Evolutionary conservation across 1,284 basidiomycete genomes (phyloP).

Genomic region (Cutaneotrichosporon mucoides): DNA sequence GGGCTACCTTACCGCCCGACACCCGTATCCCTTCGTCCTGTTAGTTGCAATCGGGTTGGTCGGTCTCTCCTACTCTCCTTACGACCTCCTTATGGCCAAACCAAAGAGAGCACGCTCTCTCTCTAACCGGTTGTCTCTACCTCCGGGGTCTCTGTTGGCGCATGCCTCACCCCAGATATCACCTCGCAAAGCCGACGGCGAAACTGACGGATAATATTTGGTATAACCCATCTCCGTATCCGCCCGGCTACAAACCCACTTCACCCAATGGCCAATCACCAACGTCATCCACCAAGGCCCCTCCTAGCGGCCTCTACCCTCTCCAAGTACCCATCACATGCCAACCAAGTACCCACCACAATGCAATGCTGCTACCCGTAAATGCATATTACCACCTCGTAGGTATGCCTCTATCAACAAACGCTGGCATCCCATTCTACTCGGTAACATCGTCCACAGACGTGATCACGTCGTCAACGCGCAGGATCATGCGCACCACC

Average conservation of each 20-base stretch:
- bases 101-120: too few species aligned
- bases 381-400: slow-evolving; percentile 1
- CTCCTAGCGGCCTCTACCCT: neutral
- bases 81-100: too few species aligned
- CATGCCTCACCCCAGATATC: neutral
- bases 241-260: neutral
- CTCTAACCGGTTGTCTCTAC: too few species aligned
- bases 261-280: slow-evolving; percentile 1
- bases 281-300: neutral
- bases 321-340: too few species aligned
- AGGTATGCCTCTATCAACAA: neutral
- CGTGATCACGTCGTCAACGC: slow-evolving; percentile 47
- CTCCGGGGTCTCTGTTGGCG: too few species aligned
- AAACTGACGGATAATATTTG: slow-evolving; percentile 2
- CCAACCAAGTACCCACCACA: too few species aligned
- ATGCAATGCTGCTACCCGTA: slow-evolving; percentile 1
- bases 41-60: too few species aligned
- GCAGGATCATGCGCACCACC: slow-evolving; percentile 55
- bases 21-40: too few species aligned
- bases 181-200: slow-evolving; percentile 6
- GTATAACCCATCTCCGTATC: slow-evolving; percentile 3
- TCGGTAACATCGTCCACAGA: slow-evolving; percentile 3
- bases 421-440: neutral
- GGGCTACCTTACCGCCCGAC: too few species aligned
- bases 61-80: too few species aligned